Conservation (phyloP, 192 early-diverging fungal genomes). For the Radiomyces spectabilis region DNA sequence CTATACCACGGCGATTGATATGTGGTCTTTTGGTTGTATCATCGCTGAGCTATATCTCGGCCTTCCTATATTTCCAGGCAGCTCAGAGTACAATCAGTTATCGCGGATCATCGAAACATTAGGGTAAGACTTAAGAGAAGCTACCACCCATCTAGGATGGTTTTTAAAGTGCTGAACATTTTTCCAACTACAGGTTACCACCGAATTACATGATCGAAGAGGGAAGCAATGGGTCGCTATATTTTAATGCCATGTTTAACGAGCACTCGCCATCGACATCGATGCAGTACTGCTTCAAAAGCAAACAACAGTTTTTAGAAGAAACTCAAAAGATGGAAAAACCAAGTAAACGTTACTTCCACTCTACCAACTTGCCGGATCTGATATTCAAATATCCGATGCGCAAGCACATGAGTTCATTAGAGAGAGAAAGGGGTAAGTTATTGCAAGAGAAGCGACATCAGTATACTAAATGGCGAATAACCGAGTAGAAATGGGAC, state of each 20-base stretch:
- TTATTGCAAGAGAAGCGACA: neutral
- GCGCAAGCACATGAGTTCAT: neutral
- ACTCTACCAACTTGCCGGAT: neutral
- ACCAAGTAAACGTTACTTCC: constrained; percentile 12
- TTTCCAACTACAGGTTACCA: constrained; percentile 42
- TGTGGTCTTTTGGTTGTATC: constrained; percentile 99
- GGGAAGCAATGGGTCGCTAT: constrained; percentile 73
- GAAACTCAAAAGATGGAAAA: constrained; percentile 7
- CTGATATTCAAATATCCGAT: constrained; percentile 7
- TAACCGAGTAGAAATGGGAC: constrained; percentile 34
- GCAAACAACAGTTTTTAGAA: constrained; percentile 3
- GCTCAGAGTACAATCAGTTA: constrained; percentile 95
- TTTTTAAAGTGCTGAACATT: neutral
- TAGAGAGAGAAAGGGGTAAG: neutral
- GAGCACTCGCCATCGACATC: constrained; percentile 1
- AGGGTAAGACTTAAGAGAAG: constrained; percentile 42
- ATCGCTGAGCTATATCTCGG: constrained; percentile 95
- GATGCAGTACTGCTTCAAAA: neutral
- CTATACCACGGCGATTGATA: constrained; percentile 91
- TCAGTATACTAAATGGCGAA: neutral
- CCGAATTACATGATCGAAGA: constrained; percentile 85
- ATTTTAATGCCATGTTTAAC: constrained; percentile 77
- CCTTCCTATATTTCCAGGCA: constrained; percentile 91
- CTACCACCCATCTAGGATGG: neutral
- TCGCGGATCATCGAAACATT: constrained; percentile 87